phyloP scores from a whole-genome alignment of 2,329 filamentous ascomycete species.

The Ophiostoma piceae region DNA sequence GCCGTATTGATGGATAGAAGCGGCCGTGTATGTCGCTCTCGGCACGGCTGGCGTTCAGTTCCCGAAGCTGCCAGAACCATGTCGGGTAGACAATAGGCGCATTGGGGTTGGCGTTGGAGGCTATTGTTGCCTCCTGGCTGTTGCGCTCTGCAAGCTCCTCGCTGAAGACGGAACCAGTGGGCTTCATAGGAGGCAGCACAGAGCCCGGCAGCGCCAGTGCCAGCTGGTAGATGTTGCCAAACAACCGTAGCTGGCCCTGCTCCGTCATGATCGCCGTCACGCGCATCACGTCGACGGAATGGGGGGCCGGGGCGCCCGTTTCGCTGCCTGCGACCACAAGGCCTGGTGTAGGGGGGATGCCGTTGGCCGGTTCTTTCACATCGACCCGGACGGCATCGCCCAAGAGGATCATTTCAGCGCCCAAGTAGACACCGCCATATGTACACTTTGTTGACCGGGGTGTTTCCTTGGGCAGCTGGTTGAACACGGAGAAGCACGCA shows the following conservation, averaged over 20 bases:
- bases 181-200: conserved; percentile 20
- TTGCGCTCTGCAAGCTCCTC: conserved; percentile 31
- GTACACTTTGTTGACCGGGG: conserved; percentile 22
- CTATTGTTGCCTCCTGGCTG: conserved; percentile 25
- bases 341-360: conserved; percentile 60
- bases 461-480: conserved; percentile 28
- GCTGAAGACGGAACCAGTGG: conserved; percentile 28
- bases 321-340: conserved; percentile 31
- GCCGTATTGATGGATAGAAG: conserved; percentile 53
- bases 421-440: conserved; percentile 36
- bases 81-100: background rate
- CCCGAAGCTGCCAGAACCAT: conserved; percentile 35
- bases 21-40: conserved; percentile 48
- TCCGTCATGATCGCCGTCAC: conserved; percentile 31
- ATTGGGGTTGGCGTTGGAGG: conserved; percentile 31
- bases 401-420: conserved; percentile 36
- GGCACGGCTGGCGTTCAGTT: conserved; percentile 30
- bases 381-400: conserved; percentile 36
- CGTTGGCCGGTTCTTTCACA: background rate
- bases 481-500: conserved; percentile 35
- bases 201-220: conserved; percentile 20
- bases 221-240: conserved; percentile 32
- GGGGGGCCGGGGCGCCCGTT: background rate
- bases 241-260: conserved; percentile 29
- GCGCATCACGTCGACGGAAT: conserved; percentile 31